Evolutionary conservation across 108 stramenopile species (phyloP), one percentile per base, ranked within the genome.

Genomic region (Fragilaria crotonensis): DNA sequence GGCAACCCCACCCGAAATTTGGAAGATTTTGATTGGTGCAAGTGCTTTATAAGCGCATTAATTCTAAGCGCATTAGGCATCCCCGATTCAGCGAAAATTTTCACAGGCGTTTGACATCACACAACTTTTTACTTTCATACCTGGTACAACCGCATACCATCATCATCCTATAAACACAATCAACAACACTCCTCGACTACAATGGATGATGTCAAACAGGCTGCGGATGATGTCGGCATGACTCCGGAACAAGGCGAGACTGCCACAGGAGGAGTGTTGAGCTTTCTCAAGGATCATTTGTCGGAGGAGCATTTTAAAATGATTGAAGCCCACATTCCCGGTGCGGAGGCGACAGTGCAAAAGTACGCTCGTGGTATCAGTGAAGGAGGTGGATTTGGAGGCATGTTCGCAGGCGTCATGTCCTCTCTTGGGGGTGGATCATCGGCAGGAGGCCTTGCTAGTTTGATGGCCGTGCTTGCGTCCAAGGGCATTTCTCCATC

Each of bases 121-220:
- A n/a, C n/a, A n/a, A n/a, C n/a, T n/a, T n/a, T n/a, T n/a, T n/a
- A n/a, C n/a, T n/a, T n/a, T n/a, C n/a, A n/a, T n/a, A n/a, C n/a
- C n/a, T n/a, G n/a, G n/a, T n/a, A n/a, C n/a, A n/a, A n/a, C n/a
- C n/a, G n/a, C n/a, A n/a, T n/a, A n/a, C n/a, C n/a, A n/a, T n/a
- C n/a, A n/a, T n/a, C n/a, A n/a, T n/a, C n/a, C n/a, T n/a, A n/a
- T n/a, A n/a, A n/a, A n/a, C n/a, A n/a, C n/a, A n/a, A n/a, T n/a
- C n/a, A n/a, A n/a, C n/a, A n/a, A n/a, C n/a, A n/a, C n/a, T n/a
- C n/a, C n/a, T n/a, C n/a, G 20, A 18, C 49, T 7, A 61, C 1
- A 36, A 61, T 61, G 60, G 60, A 61, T 61, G n/a, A 51, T n/a
- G 19, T 61, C 32, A 11, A 45, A 17, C 19, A 61, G 29, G 19